Evolutionary conservation across 805 yeast genomes (phyloP).

Genomic region (Barnettozyma wickerhamii): DNA sequence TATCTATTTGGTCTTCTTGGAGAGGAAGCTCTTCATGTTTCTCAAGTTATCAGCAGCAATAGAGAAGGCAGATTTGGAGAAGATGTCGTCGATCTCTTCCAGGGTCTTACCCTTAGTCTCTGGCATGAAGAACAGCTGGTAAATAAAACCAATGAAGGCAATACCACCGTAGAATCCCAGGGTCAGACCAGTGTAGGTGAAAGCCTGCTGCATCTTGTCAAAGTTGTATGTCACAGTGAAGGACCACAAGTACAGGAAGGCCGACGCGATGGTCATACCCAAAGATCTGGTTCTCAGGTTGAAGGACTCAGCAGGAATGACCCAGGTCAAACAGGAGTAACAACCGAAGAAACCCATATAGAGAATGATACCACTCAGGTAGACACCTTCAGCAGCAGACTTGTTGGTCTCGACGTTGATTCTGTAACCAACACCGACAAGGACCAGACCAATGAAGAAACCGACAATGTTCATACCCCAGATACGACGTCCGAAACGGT

Average conservation of each 20-base stretch:
- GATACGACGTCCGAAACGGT: conserved; percentile 49
- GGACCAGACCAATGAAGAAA: conserved; percentile 54
- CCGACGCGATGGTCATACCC: conserved; percentile 61
- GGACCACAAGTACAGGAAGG: conserved; percentile 54
- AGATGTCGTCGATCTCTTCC: conserved; percentile 67
- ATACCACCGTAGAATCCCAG: conserved; percentile 67
- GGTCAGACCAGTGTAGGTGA: conserved; percentile 59
- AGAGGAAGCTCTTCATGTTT: too few relatives aligned
- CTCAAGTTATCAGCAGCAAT: conserved; percentile 29
- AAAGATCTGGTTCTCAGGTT: conserved; percentile 54
- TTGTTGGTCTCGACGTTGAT: conserved; percentile 34
- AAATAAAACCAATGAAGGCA: conserved; percentile 51
- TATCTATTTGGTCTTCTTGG: too few relatives aligned
- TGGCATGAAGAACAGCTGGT: conserved; percentile 57
- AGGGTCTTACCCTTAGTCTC: conserved; percentile 69
- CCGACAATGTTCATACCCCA: conserved; percentile 59
- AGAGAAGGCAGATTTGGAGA: conserved; percentile 41
- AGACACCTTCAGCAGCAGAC: conserved; percentile 52
- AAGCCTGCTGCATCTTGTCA: conserved; percentile 47
- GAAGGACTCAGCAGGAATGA: conserved; percentile 60
- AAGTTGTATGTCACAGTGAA: conserved; percentile 64
- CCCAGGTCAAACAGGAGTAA: conserved; percentile 66
- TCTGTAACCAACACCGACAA: conserved; percentile 56
- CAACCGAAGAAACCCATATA: conserved; percentile 67
- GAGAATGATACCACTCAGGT: conserved; percentile 56